Evolutionary conservation across 2,329 filamentous ascomycete genomes (phyloP), one percentile per base, ranked within the genome.

Genomic region (Aschersonia sp.): DNA sequence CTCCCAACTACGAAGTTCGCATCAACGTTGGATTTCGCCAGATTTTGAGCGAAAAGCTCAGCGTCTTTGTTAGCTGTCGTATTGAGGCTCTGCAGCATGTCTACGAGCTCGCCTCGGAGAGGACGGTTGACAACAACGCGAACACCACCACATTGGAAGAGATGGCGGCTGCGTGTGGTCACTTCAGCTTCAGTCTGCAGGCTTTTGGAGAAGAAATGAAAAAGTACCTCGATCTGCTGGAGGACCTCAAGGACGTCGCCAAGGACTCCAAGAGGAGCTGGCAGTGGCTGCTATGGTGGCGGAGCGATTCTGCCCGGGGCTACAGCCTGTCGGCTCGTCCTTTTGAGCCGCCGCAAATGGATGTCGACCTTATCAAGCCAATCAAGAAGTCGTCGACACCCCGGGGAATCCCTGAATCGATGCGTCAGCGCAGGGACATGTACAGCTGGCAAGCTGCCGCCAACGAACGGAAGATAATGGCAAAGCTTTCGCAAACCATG

Each of bases 61-160:
- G 75, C 2, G 64, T 94, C 1, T 95, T 89, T 61, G 80, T 81
- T 45, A 67, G 73, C 46, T 80, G 86, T 20, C 77, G 89, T 53
- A 77, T 77, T 49, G 77, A 84, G 45, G 87, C 89, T 0, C 69
- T 96, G 4, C 73, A 79, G 49, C 72, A 81, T 48, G 71, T 95
- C 1, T 95, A 95, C 61, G 78, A 77, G 52, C 82, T 77, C 47
- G 85, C 85, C 52, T 80, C 86, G 53, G 71, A 84, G 42, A 75
- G 29, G 7, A 75, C 28, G 77, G 76, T 47, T 71, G 77, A 4
- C 73, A 75, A 43, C 78, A 80, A 84, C 41, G 82, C 82, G 50
- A 73, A 87, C 9, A 81, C 91, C 59, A 88, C 88, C 1, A 88
- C 94, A 61, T 84, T 92, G 50, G 89, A 96, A 62, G 89, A 95